phyloP scores from a whole-genome alignment of 148 eudicot genomes.

The Fagopyrum tataricum region DNA sequence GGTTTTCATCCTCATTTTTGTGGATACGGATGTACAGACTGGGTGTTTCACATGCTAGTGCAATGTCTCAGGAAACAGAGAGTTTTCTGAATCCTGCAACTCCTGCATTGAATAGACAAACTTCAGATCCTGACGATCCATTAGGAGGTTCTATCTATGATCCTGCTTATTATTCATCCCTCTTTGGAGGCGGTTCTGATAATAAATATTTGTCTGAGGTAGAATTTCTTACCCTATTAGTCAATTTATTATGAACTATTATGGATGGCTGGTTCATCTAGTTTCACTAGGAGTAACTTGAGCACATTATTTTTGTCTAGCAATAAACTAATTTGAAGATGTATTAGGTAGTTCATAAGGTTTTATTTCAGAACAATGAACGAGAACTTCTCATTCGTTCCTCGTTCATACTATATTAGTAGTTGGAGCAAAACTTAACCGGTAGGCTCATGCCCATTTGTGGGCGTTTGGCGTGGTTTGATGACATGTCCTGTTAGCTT shows the following conservation, averaged over 20 bases:
- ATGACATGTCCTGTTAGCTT: neutral
- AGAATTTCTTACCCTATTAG: constrained; percentile 11
- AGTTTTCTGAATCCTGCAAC: constrained; percentile 74
- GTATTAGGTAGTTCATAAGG: neutral
- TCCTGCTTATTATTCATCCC: constrained; percentile 79
- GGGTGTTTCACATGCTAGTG: constrained; percentile 54
- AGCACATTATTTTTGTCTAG: neutral
- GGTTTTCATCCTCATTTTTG: constrained; percentile 65
- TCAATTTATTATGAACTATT: neutral
- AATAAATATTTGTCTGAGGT: constrained; percentile 43
- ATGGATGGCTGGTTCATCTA: neutral
- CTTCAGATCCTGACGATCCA: constrained; percentile 60
- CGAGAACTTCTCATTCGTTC: no score
- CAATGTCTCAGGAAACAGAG: constrained; percentile 63
- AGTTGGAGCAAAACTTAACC: neutral
- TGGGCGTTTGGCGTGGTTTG: neutral
- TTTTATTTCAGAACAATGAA: neutral
- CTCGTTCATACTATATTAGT: no score
- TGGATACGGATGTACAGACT: constrained; percentile 99
- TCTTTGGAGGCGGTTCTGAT: constrained; percentile 56
- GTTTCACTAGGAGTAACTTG: neutral
- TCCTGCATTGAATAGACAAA: constrained; percentile 39
- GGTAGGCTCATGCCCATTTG: neutral
- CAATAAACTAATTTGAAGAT: neutral
- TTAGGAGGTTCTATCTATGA: constrained; percentile 90